Base-by-base conservation (phyloP, 805 yeast genomes). In the Scheffersomyces stipitis region DNA sequence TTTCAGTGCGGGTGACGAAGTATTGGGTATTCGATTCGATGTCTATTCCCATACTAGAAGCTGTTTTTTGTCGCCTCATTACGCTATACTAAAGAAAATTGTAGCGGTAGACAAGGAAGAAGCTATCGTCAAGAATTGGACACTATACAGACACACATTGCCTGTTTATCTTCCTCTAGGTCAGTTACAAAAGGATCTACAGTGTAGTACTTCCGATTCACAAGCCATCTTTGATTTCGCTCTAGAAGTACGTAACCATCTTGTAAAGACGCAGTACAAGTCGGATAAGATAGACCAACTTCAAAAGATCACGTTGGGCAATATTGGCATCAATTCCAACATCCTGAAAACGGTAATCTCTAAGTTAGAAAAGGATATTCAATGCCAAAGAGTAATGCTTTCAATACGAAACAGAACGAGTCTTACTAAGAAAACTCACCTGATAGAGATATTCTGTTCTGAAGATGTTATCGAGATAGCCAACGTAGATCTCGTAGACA, bases 11-110 rank as follows among this genome's bases (percentile, higher is more conserved):
- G 51, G 45, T 27, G 65, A 60, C 7, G 51, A 55, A 8, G 51
- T 66, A 24, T 41, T 77, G 20, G 83, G 83, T 0, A 42, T 77
- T 5, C 52, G 83, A n/a, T 75, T 75, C 46, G 83, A 77, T 40
- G 46, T 66, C 2, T 67, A 61, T 43, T 51, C 60, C 2, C 42
- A 46, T 12, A 23, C 38, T 2, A 54, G 55, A 26, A 13, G 24
- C 15, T 30, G 13, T 23, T 77, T 55, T 45, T 28, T 52, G 3
- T 48, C 54, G 1, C 77, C 81, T 2, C 80, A 75, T 45, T 77
- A 77, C 48, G 62, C 71, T 12, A 76, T 77, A 3, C 54, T 77
- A n/a, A 37, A 38, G 24, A 41, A 42, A 17, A 26, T 34, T 7
- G 9, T 27, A 15, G 13, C 31, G 10, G 14, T 13, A 12, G 20